Evolutionary conservation across 495 filamentous ascomycete species (phyloP).

Genomic region (Daldinia grandis): DNA sequence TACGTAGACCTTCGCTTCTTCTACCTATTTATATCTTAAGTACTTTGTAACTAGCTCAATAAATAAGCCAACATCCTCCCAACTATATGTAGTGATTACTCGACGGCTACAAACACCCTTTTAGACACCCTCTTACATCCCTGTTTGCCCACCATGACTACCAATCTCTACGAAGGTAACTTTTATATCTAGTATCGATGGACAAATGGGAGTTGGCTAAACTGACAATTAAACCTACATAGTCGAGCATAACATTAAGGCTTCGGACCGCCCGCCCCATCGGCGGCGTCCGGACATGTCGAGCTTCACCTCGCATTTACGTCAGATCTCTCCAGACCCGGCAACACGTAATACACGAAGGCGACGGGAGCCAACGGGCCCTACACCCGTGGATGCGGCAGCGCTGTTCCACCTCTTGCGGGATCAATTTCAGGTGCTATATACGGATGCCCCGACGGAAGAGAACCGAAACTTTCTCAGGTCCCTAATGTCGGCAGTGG

Average conservation of each 20-base stretch:
- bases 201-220: not conserved
- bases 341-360: constrained; percentile 50
- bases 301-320: constrained; percentile 83
- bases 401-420: constrained; percentile 65
- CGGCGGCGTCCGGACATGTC: constrained; percentile 82
- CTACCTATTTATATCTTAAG: constrained; percentile 5
- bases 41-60: too few relatives aligned
- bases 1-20: constrained; percentile 27
- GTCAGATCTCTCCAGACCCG: constrained; percentile 62
- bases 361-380: constrained; percentile 65
- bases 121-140: not conserved
- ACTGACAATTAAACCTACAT: constrained; percentile 10
- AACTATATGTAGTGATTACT: too few relatives aligned
- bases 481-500: constrained; percentile 68
- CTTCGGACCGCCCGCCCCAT: constrained; percentile 49
- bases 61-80: too few relatives aligned
- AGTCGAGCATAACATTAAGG: constrained; percentile 87
- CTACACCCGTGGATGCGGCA: constrained; percentile 76
- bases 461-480: constrained; percentile 68
- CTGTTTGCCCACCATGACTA: constrained; percentile 50
- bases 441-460: constrained; percentile 60
- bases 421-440: constrained; percentile 57
- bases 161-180: constrained; percentile 56
- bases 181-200: constrained; percentile 18
- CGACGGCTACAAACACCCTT: not conserved